Evolutionary conservation across 345 rosid genomes (phyloP).

Genomic region (Eucalyptus leucophloia): DNA sequence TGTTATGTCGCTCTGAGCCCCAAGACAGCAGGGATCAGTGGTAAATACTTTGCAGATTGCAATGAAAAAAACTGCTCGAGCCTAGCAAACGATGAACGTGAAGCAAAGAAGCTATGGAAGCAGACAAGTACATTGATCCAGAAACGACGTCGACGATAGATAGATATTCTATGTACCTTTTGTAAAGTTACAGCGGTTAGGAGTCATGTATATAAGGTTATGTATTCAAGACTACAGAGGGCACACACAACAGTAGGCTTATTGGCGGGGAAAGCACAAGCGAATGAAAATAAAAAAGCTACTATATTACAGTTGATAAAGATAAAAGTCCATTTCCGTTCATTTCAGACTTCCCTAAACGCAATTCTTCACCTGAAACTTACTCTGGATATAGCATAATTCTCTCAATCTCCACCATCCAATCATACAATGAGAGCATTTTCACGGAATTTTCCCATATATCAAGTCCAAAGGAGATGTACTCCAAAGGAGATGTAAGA

Average conservation of each 20-base stretch:
- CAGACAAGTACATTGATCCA: constrained; percentile 43
- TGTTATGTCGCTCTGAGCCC: constrained; percentile 86
- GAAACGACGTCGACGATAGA: constrained; percentile 10
- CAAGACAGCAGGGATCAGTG: constrained; percentile 36
- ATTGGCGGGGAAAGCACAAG: neutral
- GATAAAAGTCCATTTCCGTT: neutral
- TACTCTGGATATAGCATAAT: neutral
- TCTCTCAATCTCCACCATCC: neutral
- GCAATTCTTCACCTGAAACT: neutral
- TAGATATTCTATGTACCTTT: neutral
- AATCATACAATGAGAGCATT: neutral
- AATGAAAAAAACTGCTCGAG: constrained; percentile 67
- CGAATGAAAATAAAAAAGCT: neutral
- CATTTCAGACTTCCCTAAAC: neutral
- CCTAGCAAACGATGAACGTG: constrained; percentile 57
- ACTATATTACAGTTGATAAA: neutral
- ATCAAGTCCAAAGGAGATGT: neutral
- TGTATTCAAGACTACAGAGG: neutral
- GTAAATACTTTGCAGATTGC: constrained; percentile 85
- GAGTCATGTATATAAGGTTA: constrained; percentile 1
- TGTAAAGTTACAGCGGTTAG: neutral
- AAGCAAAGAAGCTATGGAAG: constrained; percentile 51
- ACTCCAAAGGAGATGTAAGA: neutral
- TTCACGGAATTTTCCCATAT: neutral
- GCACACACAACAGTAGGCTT: neutral